Conservation (phyloP, 2,329 filamentous ascomycete species). For the Raffaelea deltoideospora region DNA sequence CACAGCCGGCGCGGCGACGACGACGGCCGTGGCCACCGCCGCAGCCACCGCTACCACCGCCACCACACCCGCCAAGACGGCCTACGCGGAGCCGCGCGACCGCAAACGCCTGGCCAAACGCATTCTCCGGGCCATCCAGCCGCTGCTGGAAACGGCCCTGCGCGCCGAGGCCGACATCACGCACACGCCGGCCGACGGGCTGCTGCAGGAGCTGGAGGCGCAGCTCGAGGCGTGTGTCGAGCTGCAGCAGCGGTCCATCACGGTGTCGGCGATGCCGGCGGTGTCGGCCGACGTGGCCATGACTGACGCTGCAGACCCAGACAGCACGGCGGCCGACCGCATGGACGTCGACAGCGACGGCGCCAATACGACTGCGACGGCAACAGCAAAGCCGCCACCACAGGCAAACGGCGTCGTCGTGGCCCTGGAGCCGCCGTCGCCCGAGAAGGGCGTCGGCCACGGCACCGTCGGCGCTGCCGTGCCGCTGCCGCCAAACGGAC, state of each 20-base stretch:
- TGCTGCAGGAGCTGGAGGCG: slow-evolving; percentile 58
- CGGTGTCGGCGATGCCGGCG: slow-evolving; percentile 17
- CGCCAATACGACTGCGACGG: not conserved
- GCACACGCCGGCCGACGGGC: slow-evolving; percentile 51
- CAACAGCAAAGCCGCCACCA: not conserved
- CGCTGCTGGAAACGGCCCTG: slow-evolving; percentile 59
- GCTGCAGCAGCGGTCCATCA: slow-evolving; percentile 26
- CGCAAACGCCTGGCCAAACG: slow-evolving; percentile 75
- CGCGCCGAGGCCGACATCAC: slow-evolving; percentile 70
- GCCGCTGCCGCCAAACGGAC: slow-evolving; percentile 19
- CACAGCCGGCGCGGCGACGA: not conserved
- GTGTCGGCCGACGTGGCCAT: slow-evolving; percentile 29
- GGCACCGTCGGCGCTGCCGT: slow-evolving; percentile 20
- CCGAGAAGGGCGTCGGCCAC: no score
- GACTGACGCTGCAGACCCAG: slow-evolving; percentile 22
- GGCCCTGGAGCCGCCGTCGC: no score
- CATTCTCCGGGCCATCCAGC: slow-evolving; percentile 71
- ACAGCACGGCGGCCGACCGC: slow-evolving; percentile 3
- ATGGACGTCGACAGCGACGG: not conserved
- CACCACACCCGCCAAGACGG: not conserved
- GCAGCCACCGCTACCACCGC: not conserved
- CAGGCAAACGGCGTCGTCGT: slow-evolving; percentile 10
- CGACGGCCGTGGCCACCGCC: not conserved
- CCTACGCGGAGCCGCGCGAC: slow-evolving; percentile 57
- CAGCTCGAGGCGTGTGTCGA: slow-evolving; percentile 56